These are phyloP conservation scores for Ilyonectria destructans DNA, from an alignment of 2,329 filamentous ascomycete species.

Conservation along the genomic window DNA sequence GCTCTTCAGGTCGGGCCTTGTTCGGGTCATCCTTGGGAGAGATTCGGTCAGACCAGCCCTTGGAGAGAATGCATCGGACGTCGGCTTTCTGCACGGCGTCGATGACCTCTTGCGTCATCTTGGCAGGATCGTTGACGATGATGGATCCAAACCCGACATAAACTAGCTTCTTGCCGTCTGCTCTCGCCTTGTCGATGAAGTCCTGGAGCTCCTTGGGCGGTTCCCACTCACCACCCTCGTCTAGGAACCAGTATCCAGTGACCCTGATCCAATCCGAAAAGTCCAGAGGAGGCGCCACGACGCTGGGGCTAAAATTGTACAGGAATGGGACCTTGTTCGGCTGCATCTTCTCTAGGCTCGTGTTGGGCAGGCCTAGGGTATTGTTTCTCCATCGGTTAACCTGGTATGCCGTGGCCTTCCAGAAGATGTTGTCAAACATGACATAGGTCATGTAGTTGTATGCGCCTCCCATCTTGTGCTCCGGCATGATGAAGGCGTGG, in stretches of 20 bases:
- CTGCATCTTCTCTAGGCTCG: constrained; percentile 91
- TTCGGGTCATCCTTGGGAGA: constrained; percentile 63
- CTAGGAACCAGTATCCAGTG: constrained; percentile 98
- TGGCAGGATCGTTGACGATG: constrained; percentile 89
- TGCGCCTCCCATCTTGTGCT: constrained; percentile 93
- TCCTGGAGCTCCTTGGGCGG: constrained; percentile 82
- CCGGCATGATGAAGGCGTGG: constrained; percentile 94
- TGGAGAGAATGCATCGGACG: constrained; percentile 94
- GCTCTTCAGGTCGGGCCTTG: constrained; percentile 71
- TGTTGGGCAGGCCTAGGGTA: constrained; percentile 83
- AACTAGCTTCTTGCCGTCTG: constrained; percentile 90
- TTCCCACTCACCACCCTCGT: constrained; percentile 80
- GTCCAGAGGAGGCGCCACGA: constrained; percentile 94
- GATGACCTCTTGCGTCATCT: constrained; percentile 93
- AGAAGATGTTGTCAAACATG: constrained; percentile 97
- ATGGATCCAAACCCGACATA: constrained; percentile 99
- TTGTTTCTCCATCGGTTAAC: constrained; percentile 94
- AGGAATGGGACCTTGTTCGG: constrained; percentile 98
- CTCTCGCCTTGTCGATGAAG: constrained; percentile 88
- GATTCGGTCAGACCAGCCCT: constrained; percentile 93
- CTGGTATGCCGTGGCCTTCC: constrained; percentile 92
- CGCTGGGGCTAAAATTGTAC: constrained; percentile 96
- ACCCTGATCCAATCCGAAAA: constrained; percentile 98
- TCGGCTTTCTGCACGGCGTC: constrained; percentile 93
- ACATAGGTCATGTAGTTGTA: constrained; percentile 98